A percentile compares a stretch with the other conserved stretches of the same genome.
Evolutionary conservation across 352 stramenopile species (phyloP).

Genomic region (Aphanomyces invadans): DNA sequence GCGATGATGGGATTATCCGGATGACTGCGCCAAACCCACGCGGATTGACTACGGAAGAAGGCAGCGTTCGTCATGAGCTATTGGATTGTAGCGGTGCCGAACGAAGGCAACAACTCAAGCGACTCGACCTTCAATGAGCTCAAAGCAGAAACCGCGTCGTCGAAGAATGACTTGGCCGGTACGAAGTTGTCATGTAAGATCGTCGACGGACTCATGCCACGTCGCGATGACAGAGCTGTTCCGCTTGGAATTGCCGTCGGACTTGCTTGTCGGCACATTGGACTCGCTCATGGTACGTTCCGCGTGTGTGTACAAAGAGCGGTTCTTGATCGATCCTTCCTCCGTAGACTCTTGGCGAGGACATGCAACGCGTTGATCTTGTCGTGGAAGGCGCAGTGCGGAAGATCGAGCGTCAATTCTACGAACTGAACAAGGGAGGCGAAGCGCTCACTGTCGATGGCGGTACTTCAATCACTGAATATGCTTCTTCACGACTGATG

Average conservation of each 20-base stretch:
- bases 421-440: constrained; percentile 87
- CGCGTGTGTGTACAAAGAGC: background rate
- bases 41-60: background rate
- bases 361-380: constrained; percentile 93
- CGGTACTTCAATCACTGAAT: constrained; percentile 30
- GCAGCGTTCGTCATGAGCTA: constrained; percentile 33
- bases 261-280: constrained; percentile 94
- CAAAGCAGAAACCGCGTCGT: constrained; percentile 75
- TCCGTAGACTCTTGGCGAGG: constrained; percentile 78
- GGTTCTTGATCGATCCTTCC: constrained; percentile 5
- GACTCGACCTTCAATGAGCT: constrained; percentile 81
- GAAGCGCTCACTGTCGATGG: constrained; percentile 80
- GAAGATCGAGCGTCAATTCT: constrained; percentile 96
- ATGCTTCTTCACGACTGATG: background rate
- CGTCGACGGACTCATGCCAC: too few relatives aligned
- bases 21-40: background rate
- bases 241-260: constrained; percentile 86
- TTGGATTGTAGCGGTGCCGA: constrained; percentile 79
- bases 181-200: too few relatives aligned
- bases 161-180: constrained; percentile 75
- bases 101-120: constrained; percentile 69
- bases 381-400: constrained; percentile 92
- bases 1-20: background rate
- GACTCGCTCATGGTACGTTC: constrained; percentile 92
- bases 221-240: constrained; percentile 45